Evolutionary conservation across 192 early-diverging fungal species (phyloP), one percentile per base, ranked within the genome.

Genomic region (Haplosporangium gracile): DNA sequence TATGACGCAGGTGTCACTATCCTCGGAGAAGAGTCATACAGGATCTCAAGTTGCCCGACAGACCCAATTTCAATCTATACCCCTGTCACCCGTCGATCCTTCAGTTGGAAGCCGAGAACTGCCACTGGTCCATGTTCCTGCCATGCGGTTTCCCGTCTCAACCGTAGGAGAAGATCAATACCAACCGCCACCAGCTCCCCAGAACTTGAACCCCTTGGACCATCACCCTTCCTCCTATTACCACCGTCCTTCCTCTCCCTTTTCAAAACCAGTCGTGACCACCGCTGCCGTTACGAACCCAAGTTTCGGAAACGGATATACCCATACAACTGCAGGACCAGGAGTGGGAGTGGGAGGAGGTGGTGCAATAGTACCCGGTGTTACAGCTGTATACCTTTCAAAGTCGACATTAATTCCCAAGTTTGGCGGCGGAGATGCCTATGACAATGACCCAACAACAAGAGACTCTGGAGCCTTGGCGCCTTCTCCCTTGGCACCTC

Each of bases 21-120:
- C 60, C 10, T 65, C 60, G 2, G 60, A 78, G 15, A 42, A 68
- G 22, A 68, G 68, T n/a, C 71, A 78, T 55, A 78, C 82, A n/a
- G 39, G 32, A 3, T 80, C 83, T 13, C 74, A 79, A 45, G 26
- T 81, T n/a, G 43, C 84, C 8, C 68, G 79, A 34, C 84, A 86
- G 38, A 86, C 79, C 0, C 84, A 81, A 34, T 86, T 86, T 34
- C 84, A 86, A 68, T 86, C 84, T 38, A 86, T 86, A 86, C 84
- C 84, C 45, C 55, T 86, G 18, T 86, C 84, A 11, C 84, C 84
- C 2, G 78, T 86, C 68, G 84, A 86, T 32, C 16, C 82, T 1
- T 32, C 79, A 40, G 45, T 47, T 20, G 75, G 70, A 24, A 55
- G 22, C 3, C 75, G 70, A 9, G 84, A 86, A 16, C 47, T 81